Conservation (phyloP, 78 protist species). For the Parvularia atlantis region DNA sequence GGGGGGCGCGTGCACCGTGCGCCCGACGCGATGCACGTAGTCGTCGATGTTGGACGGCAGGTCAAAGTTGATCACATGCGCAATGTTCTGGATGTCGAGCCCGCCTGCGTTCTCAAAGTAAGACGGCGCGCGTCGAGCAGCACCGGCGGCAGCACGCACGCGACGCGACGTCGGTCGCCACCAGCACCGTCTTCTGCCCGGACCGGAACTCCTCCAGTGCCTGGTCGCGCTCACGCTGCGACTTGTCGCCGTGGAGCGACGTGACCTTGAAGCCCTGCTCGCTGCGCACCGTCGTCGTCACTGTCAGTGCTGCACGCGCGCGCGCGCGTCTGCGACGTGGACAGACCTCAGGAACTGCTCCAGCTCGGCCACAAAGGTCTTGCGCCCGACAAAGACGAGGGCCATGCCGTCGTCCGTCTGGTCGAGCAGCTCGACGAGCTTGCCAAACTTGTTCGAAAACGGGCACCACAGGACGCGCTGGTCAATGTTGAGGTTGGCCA, state of each 20-base stretch:
- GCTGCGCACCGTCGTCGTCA: constrained; percentile 33
- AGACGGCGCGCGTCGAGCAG: not conserved
- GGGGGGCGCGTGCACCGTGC: no score
- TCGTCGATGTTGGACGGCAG: constrained; percentile 76
- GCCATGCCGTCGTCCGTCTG: constrained; percentile 51
- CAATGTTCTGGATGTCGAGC: constrained; percentile 77
- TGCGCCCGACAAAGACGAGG: constrained; percentile 56
- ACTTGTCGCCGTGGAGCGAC: constrained; percentile 25
- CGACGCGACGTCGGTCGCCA: constrained; percentile 54
- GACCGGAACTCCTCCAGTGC: constrained; percentile 30
- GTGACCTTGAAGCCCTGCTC: constrained; percentile 26
- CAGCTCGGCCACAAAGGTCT: constrained; percentile 46
- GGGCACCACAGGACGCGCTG: constrained; percentile 77
- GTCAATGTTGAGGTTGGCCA: constrained; percentile 85
- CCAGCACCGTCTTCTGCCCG: constrained; percentile 26
- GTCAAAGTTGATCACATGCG: constrained; percentile 91
- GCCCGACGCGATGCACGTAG: constrained; percentile 96
- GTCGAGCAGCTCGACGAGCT: constrained; percentile 49
- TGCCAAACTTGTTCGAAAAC: constrained; percentile 58
- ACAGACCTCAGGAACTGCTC: constrained; percentile 65
- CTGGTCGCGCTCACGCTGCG: constrained; percentile 17
- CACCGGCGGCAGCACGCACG: no score
- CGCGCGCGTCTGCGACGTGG: no score
- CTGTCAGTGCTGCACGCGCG: no score
- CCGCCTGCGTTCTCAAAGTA: no score